Percentiles rank a stretch among this genome's conserved stretches.
Evolutionary conservation across 1,139 yeast species (phyloP).

Genomic region (Kluyveromyces sp.): DNA sequence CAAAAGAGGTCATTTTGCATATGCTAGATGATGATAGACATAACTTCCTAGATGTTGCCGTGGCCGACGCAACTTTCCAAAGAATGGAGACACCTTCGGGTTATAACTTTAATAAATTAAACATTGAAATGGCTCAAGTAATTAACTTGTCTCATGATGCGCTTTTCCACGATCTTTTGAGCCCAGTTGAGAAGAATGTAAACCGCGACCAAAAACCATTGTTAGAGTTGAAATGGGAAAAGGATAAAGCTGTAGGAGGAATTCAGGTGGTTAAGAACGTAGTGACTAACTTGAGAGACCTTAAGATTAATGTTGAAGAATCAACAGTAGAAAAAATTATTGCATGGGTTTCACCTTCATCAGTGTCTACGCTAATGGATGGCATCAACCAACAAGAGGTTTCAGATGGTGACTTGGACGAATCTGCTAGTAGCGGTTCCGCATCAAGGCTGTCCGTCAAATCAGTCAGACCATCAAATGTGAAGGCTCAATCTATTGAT

Average conservation of each 20-base stretch:
- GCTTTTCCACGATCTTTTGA: slow-evolving; percentile 61
- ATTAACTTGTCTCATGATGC: slow-evolving; percentile 57
- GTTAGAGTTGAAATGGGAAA: slow-evolving; percentile 50
- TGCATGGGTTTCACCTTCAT: slow-evolving; percentile 48
- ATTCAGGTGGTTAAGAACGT: slow-evolving; percentile 51
- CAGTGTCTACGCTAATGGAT: slow-evolving; percentile 21
- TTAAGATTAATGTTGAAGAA: slow-evolving; percentile 54
- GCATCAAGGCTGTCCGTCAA: background rate
- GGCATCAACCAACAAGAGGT: slow-evolving; percentile 8
- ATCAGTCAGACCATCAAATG: too few relatives aligned
- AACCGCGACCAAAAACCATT: slow-evolving; percentile 22
- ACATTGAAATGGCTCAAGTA: slow-evolving; percentile 61
- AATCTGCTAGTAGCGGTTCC: background rate
- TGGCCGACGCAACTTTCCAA: slow-evolving; percentile 55
- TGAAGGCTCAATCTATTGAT: too few relatives aligned
- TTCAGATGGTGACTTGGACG: slow-evolving; percentile 4
- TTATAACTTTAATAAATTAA: slow-evolving; percentile 50
- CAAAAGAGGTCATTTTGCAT: slow-evolving; percentile 70
- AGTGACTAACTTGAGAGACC: slow-evolving; percentile 46
- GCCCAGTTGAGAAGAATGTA: slow-evolving; percentile 35
- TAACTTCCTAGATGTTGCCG: slow-evolving; percentile 67
- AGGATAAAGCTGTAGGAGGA: slow-evolving; percentile 64
- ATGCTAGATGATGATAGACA: slow-evolving; percentile 50
- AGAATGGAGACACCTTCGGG: slow-evolving; percentile 58
- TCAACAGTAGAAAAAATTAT: slow-evolving; percentile 49